phyloP scores from a whole-genome alignment of 106 monocot genomes.

The Triglochin maritima region DNA sequence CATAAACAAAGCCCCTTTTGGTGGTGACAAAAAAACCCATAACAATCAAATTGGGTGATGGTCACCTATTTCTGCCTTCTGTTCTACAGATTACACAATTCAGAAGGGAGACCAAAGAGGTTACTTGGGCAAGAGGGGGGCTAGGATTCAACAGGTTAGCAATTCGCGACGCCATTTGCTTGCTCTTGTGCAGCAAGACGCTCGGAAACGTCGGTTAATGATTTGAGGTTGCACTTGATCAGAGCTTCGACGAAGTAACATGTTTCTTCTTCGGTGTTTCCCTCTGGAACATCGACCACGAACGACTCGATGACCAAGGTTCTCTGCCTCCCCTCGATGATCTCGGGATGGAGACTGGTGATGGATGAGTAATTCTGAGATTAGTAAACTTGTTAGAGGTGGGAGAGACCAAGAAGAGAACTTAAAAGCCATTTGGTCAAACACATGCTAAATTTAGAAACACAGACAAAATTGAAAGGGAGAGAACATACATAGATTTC shows the following conservation, averaged over 20 bases:
- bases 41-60: too few relatives aligned
- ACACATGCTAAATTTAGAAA: background rate
- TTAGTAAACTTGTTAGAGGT: background rate
- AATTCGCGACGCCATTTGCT: background rate
- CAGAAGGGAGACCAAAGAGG: background rate
- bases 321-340: slow-evolving; percentile 59
- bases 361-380: slow-evolving; percentile 78
- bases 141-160: background rate
- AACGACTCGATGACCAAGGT: slow-evolving; percentile 83
- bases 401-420: background rate
- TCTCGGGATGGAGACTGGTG: slow-evolving; percentile 57
- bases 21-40: too few relatives aligned
- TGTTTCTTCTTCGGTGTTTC: slow-evolving; percentile 86
- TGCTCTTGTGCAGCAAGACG: background rate
- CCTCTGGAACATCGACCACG: slow-evolving; percentile 80
- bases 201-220: slow-evolving; percentile 65
- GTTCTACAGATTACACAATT: background rate
- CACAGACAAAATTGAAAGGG: background rate
- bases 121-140: background rate
- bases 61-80: background rate
- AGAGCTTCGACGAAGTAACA: slow-evolving; percentile 72
- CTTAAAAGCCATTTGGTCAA: background rate
- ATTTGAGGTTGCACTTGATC: slow-evolving; percentile 88
- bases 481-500: background rate
- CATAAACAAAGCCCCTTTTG: too few relatives aligned